Evolutionary conservation across 2,329 filamentous ascomycete species (phyloP).

Genomic region (Colletotrichum shisoi): DNA sequence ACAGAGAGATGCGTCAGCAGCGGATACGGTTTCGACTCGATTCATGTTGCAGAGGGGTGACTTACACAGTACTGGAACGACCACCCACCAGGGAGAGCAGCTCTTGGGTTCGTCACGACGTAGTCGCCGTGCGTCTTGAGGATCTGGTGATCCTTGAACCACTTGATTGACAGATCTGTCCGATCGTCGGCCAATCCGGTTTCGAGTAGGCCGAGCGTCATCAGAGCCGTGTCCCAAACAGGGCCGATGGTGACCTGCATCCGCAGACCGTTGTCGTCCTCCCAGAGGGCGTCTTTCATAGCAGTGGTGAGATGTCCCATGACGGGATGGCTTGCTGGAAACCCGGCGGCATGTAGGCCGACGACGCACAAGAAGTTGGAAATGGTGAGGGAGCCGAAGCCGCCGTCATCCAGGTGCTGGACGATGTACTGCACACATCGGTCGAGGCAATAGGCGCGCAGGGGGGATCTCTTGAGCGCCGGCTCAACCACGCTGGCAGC

Average conservation of each 20-base stretch:
- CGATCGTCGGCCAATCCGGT: constrained; percentile 14
- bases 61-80: constrained; percentile 25
- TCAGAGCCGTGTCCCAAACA: constrained; percentile 22
- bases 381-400: constrained; percentile 18
- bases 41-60: neutral
- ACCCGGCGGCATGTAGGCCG: constrained; percentile 17
- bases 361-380: constrained; percentile 25
- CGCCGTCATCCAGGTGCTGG: constrained; percentile 11
- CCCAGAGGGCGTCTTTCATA: constrained; percentile 19
- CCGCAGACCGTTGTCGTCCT: constrained; percentile 10
- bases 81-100: constrained; percentile 14
- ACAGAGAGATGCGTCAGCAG: neutral
- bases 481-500: constrained; percentile 18
- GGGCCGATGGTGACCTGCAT: constrained; percentile 24
- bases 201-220: constrained; percentile 12
- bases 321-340: constrained; percentile 9
- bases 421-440: constrained; percentile 23
- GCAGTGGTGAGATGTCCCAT: constrained; percentile 11
- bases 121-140: constrained; percentile 26
- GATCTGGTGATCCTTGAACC: constrained; percentile 27
- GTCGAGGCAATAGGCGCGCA: constrained; percentile 16
- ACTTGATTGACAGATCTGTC: constrained; percentile 6
- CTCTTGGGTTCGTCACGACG: neutral
- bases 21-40: neutral
- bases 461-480: constrained; percentile 4